Evolutionary conservation across 1,139 yeast species (phyloP), one percentile per base, ranked within the genome.

Genomic region (Blastobotrys aristatus): DNA sequence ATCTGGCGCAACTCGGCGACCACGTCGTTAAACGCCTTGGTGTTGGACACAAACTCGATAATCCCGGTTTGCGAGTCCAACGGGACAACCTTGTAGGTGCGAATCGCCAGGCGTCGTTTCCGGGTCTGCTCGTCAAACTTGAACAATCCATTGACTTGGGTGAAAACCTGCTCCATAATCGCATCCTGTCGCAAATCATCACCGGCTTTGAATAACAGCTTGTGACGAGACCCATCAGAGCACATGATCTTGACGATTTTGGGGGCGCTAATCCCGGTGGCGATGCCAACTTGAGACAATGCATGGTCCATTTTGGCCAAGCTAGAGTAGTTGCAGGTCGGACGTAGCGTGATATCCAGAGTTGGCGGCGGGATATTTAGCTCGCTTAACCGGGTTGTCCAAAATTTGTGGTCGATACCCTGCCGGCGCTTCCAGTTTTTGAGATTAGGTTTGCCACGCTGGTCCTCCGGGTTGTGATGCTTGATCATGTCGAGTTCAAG

Each of bases 131-230:
- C 72, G 58, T 85, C 80, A 31, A 71, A 71, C 14, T 59, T 64
- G 51, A 92, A 74, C 38, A 90, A 76, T n/a, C 71, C 68, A 59
- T 90, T 88, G 17, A 89, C 96, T 61, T 89, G 87, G 24, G 75
- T 84, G 64, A 94, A 94, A 1, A 92, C 97, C 62, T 92, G 98
- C 62, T 90, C 95, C 98, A 94, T 94, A 52, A 92, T 87, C 0
- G 95, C 86, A 66, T 94, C 99, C 65, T 94, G 98, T 48, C 98
- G 71, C 48, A 92, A 68, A 65, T 94, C 98, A 66, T 94, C 98
- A 5, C 87, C 77, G 3, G 88, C 86, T 60, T 94, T 94, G 56
- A 89, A 70, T 18, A 92, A 69, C 60, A 83, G 74, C 49, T 71
- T 77, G 50, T 78, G 82, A 0, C 53, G 59, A 0, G 64, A 56